Base-by-base conservation (phyloP, 768 basidiomycete species). In the Dentipellis sp. region DNA sequence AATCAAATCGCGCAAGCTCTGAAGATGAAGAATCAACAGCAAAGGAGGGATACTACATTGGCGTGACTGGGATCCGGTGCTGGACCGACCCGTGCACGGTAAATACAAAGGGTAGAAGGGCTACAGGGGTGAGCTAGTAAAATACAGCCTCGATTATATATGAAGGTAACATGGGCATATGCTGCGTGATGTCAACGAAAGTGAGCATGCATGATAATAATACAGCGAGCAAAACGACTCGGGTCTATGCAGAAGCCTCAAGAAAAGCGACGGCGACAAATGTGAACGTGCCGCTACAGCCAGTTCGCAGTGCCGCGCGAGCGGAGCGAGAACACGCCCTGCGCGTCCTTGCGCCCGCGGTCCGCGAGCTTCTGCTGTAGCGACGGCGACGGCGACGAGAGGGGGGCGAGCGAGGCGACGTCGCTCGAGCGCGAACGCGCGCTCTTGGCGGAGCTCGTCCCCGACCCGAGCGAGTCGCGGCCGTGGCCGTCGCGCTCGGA, bases 401-500 rank as follows among this genome's bases (percentile, higher is more conserved):
- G 42, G 1, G 42, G 11, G 11, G 12, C 39, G 39, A 40, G 42
- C 42, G 19, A 22, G 22, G 37, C n/a, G n/a, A 14, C 17, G 29
- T 52, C 50, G 29, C 34, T 17, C 19, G 37, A 19, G 37, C 37
- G 11, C 19, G 21, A 42, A n/a, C 52, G 52, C 36, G 52, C 39
- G 40, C 29, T 53, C 39, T 34, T 23, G 21, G 39, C 45, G 29
- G 29, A 29, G 3, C 29, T 6, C 29, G 29, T 3, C 29, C 29
- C 29, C 21, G 61, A 62, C 12, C 48, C 56, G 48, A 56, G 7
- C 12, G 61, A 62, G 42, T 62, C 61, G 19, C 61, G 61, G 40
- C 51, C 55, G 29, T 29, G 29, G 29, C 29, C 29, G 29, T 29
- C 29, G 29, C 29, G 29, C 29, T 29, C 29, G 6, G 29, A 29